Base-by-base conservation (phyloP, 768 basidiomycete genomes). In the Boletus eberwhitei region DNA sequence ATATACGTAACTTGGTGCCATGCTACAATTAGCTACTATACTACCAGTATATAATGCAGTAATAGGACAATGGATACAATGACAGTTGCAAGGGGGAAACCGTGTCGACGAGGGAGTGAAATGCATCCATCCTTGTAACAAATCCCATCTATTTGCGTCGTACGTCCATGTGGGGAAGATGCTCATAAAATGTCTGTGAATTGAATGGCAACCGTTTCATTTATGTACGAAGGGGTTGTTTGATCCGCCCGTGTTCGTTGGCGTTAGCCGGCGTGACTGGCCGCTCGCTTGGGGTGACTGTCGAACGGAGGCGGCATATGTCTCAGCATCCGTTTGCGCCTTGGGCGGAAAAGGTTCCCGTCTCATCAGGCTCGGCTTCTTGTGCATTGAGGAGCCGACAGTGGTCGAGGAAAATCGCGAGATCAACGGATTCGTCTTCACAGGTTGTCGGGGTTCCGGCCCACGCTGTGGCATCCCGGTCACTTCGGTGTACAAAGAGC, bases 361-460 rank as follows among this genome's bases (percentile, higher is more conserved):
- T 59, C 57, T 71, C 45, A 36, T 66, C 53, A 59, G 58, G 64
- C 49, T 75, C 57, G 43, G 70, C 61, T 59, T 63, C 63, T 69
- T 67, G 57, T 59, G 59, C 54, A 65, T 53, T 21, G 73, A 75
- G 36, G 75, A 78, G 39, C 73, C 72, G 46, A 71, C 59, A 34
- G 78, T 79, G 46, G 76, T 77, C 29, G 71, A 67, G 22, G 82
- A 85, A 64, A 80, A 79, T 50, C 80, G 73, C 55, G 79, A 78
- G 7, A 73, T 64, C 53, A 77, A 61, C 34, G 74, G 65, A 31
- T 77, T 73, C 38, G 70, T 74, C 71, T 78, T 79, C 59, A 88
- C 76, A 19, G 88, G 87, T 69, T 85, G 80, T n/a, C 88, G 79
- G n/a, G 87, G 82, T 62, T 89, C 86, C 7, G 89, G 84, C 39